Evolutionary conservation across 306 rosid species (phyloP), one percentile per base, ranked within the genome.

Genomic region (Rosa chinensis): DNA sequence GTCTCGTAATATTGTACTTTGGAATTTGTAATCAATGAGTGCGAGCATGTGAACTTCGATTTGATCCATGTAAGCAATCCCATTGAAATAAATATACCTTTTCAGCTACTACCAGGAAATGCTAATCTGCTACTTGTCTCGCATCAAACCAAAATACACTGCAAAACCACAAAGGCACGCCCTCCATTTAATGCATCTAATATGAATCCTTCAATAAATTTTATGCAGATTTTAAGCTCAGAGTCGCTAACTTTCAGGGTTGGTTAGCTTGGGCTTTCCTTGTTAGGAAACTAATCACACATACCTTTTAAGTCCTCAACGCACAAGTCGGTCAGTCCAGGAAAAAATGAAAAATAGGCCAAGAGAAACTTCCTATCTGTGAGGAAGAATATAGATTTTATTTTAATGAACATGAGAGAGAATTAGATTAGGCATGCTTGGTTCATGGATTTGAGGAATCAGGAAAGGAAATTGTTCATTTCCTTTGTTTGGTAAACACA

Each of bases 61-160:
- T 10, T 81, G 77, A 52, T 77, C 84, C 70, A 59, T 63, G 78
- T 74, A 69, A 25, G 39, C 55, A 74, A 53, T 66, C 28, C 55
- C 77, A 43, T 64, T 66, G 64, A 67, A 82, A 85, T 82, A 85
- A 79, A 74, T 49, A 52, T 28, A 32, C 68, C 47, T 5, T 25
- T 37, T 79, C 58, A 48, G 72, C 63, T 1, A 71, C 12, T 74
- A 45, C 14, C n/a, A 68, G 75, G 25, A 37, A 17, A 44, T 11
- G 68, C 68, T 4, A 62, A 13, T 12, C 32, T 37, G 70, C 47
- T 66, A 66, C 47, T 66, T 37, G 23, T 66, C 70, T 66, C 8
- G 5, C 17, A 37, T 35, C 10, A 6, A 63, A 63, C 43, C 69
- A 32, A 55, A 32, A 63, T 28, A 13, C 40, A 63, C 4, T 23